Evolutionary conservation across 2,329 filamentous ascomycete genomes (phyloP), one percentile per base, ranked within the genome.

Genomic region (Plenodomus lindquistii): DNA sequence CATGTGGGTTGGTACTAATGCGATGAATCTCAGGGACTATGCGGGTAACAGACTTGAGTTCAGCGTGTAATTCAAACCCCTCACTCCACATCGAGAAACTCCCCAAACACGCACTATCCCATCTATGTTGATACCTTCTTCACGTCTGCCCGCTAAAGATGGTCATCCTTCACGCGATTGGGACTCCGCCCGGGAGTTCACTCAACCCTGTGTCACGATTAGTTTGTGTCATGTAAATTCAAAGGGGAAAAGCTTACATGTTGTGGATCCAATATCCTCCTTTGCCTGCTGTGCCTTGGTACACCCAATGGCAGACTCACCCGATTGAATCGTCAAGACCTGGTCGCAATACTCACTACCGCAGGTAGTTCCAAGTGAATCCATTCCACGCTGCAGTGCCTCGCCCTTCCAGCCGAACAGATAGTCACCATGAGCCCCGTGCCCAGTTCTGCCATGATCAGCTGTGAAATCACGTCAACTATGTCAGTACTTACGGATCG

Each of bases 21-120:
- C 8, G 15, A 37, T 37, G 35, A 4, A 4, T 11, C 11, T 31
- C 16, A 37, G 35, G 4, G 73, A 75, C 50, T 75, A 65, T 54
- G 73, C 72, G 19, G 72, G 72, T 1, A 75, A 75, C 22, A 59
- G 73, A 37, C 44, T 75, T 6, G 73, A 75, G 50, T 75, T 75
- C 29, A 74, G 60, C 43, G 18, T 75, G 22, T 74, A 31, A 13
- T n/a, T n/a, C n/a, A n/a, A n/a, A n/a, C n/a, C n/a, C n/a, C n/a
- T n/a, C n/a, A n/a, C n/a, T n/a, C n/a, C n/a, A n/a, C n/a, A n/a
- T n/a, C n/a, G n/a, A n/a, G n/a, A n/a, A n/a, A n/a, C n/a, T n/a
- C n/a, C n/a, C n/a, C n/a, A n/a, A n/a, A n/a, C n/a, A n/a, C n/a
- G n/a, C n/a, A n/a, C n/a, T n/a, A n/a, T n/a, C n/a, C n/a, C n/a